These are phyloP conservation scores for Crithidia mellificae DNA, from an alignment of 208 protist genomes.

Conservation along the genomic window DNA sequence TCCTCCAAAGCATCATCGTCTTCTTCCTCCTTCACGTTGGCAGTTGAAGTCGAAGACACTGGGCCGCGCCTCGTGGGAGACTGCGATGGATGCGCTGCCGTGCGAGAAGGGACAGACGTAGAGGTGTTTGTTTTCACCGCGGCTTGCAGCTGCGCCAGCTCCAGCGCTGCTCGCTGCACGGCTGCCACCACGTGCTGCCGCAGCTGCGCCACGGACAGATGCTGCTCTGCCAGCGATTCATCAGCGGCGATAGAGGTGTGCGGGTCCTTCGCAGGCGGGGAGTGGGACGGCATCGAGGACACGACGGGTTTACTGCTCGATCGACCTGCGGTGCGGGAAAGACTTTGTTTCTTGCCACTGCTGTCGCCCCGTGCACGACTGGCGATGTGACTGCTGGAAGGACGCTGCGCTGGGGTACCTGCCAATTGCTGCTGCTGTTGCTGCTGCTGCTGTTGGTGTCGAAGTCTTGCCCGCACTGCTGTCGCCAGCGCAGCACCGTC, in stretches of 20 bases:
- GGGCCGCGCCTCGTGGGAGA: too few relatives aligned
- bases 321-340: too few relatives aligned
- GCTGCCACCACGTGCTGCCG: slow-evolving; percentile 24
- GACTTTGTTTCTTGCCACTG: background rate
- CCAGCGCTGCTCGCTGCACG: slow-evolving; percentile 20
- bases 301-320: background rate
- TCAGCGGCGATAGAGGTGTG: background rate
- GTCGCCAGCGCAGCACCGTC: background rate
- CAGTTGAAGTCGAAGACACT: too few relatives aligned
- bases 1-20: background rate
- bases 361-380: too few relatives aligned
- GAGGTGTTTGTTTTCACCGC: background rate
- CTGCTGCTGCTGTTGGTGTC: background rate
- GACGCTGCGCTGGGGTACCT: background rate
- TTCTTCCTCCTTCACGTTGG: background rate
- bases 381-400: too few relatives aligned
- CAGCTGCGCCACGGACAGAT: slow-evolving; percentile 26
- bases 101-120: background rate
- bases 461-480: background rate
- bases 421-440: background rate
- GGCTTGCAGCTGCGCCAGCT: slow-evolving; percentile 15
- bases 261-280: background rate
- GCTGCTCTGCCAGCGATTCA: background rate
- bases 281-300: background rate
- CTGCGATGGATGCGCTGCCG: too few relatives aligned